These are phyloP conservation scores for Kregervanrija pseudodelftensis DNA, from an alignment of 805 yeast species.

Conservation along the genomic window DNA sequence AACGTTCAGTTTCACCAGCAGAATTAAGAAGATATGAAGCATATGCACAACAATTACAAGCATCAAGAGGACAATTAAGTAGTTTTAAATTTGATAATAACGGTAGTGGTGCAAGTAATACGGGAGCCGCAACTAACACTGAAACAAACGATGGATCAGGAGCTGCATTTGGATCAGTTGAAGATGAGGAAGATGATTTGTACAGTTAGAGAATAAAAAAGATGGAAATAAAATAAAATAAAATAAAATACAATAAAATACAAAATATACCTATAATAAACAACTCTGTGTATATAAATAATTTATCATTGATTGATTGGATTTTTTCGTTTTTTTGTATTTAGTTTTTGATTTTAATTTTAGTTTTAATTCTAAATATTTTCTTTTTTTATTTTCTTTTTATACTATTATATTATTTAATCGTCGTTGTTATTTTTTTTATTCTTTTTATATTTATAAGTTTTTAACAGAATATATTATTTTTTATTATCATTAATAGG, in stretches of 20 bases:
- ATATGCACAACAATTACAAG: conserved; percentile 91
- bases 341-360: neutral
- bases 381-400: too few species aligned
- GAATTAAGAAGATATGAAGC: conserved; percentile 98
- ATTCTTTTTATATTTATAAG: too few species aligned
- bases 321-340: neutral
- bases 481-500: neutral
- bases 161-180: conserved; percentile 45
- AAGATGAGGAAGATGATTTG: conserved; percentile 40
- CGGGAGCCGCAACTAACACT: conserved; percentile 7
- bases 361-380: too few species aligned
- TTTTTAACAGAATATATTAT: too few species aligned
- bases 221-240: neutral
- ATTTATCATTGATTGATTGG: neutral
- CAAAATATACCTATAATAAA: neutral
- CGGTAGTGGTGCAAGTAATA: neutral
- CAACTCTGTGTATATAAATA: neutral
- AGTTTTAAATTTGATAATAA: conserved; percentile 76
- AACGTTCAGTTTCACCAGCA: conserved; percentile 93
- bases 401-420: too few species aligned
- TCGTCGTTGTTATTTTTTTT: too few species aligned
- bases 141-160: conserved; percentile 28
- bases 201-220: conserved; percentile 24
- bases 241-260: neutral
- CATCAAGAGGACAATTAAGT: conserved; percentile 91